A percentile compares a stretch with the other conserved stretches of the same genome.
These are phyloP conservation scores for Galeopsis tetrahit DNA, from an alignment of 257 asterid genomes.

Conservation along the genomic window DNA sequence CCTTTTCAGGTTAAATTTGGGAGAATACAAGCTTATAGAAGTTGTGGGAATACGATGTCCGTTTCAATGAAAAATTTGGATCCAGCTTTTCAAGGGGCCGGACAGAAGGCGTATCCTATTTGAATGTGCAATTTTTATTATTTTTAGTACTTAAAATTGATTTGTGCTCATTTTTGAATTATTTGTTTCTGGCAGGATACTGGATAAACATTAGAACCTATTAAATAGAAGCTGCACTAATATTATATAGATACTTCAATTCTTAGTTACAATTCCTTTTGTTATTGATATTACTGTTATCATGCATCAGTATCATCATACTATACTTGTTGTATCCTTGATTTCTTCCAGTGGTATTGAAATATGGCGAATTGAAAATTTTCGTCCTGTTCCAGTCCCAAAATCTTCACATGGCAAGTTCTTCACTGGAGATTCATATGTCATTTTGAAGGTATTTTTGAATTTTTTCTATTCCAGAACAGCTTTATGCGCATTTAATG, in stretches of 20 bases:
- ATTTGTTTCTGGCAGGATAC: constrained; percentile 3
- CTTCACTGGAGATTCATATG: constrained; percentile 84
- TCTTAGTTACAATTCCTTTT: constrained; percentile 25
- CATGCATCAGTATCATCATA: constrained; percentile 26
- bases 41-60: constrained; percentile 59
- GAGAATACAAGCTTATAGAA: constrained; percentile 25
- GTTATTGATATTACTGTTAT: constrained; percentile 14
- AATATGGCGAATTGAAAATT: constrained; percentile 92
- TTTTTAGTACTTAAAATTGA: not conserved
- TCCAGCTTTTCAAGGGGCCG: constrained; percentile 96
- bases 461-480: constrained; percentile 9
- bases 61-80: constrained; percentile 92
- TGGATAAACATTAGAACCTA: constrained; percentile 14
- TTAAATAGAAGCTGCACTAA: constrained; percentile 3
- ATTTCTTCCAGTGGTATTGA: constrained; percentile 78
- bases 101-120: constrained; percentile 95
- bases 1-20: constrained; percentile 48
- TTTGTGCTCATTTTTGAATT: constrained; percentile 23
- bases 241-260: not conserved
- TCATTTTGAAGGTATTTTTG: constrained; percentile 72
- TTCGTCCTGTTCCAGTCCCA: constrained; percentile 67
- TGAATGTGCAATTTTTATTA: constrained; percentile 13
- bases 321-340: constrained; percentile 54
- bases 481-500: constrained; percentile 7
- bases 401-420: constrained; percentile 81